These are phyloP conservation scores for Apiosordaria backusii DNA, from an alignment of 495 filamentous ascomycete genomes.

Conservation along the genomic window DNA sequence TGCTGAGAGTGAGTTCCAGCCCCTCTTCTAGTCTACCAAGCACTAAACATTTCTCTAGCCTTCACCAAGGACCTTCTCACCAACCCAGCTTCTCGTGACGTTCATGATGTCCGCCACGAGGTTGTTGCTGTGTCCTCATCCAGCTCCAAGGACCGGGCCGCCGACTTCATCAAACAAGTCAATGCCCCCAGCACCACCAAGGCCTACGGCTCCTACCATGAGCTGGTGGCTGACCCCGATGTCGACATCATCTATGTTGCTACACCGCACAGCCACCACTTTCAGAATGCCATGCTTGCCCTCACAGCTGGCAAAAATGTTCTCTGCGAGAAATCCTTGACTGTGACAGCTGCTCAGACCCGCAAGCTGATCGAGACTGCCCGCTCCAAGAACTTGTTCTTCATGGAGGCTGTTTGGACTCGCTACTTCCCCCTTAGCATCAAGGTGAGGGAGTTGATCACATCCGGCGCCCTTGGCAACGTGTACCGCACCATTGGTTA, in stretches of 20 bases:
- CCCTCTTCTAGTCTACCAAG: background rate
- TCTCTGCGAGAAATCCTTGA: slow-evolving; percentile 91
- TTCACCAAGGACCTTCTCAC: slow-evolving; percentile 82
- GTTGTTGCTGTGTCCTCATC: slow-evolving; percentile 82
- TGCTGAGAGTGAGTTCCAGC: slow-evolving; percentile 56
- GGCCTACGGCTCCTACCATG: slow-evolving; percentile 76
- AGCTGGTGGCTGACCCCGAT: slow-evolving; percentile 69
- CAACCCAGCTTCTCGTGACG: slow-evolving; percentile 67
- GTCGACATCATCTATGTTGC: slow-evolving; percentile 91
- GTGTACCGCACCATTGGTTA: slow-evolving; percentile 68
- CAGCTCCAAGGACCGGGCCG: slow-evolving; percentile 62
- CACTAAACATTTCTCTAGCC: slow-evolving; percentile 37
- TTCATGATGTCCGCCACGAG: slow-evolving; percentile 71
- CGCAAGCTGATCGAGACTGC: slow-evolving; percentile 72
- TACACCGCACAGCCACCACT: slow-evolving; percentile 94
- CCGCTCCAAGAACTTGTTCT: slow-evolving; percentile 74
- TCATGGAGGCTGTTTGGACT: slow-evolving; percentile 98
- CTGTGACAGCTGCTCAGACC: slow-evolving; percentile 79
- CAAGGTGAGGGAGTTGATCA: slow-evolving; percentile 68
- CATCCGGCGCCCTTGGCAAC: slow-evolving; percentile 66
- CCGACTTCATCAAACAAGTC: slow-evolving; percentile 65
- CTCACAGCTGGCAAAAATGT: slow-evolving; percentile 83
- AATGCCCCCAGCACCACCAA: slow-evolving; percentile 61
- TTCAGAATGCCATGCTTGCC: slow-evolving; percentile 80
- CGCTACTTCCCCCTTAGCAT: slow-evolving; percentile 81